Evolutionary conservation across 139 green algal genomes (phyloP).

Genomic region (Ulvella scutata): DNA sequence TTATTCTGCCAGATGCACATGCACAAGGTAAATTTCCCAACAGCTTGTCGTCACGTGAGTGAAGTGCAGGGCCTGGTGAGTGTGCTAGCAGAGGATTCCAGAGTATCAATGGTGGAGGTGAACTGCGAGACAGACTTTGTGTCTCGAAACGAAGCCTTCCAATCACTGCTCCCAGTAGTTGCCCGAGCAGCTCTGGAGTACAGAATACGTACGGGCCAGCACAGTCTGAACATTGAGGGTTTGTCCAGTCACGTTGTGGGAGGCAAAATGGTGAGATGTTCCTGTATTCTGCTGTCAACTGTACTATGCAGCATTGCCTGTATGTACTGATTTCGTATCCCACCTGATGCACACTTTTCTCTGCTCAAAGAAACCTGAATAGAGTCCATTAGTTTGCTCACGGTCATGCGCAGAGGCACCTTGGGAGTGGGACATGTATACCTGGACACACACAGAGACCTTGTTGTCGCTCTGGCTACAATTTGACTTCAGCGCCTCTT

Average conservation of each 20-base stretch:
- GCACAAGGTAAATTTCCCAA: too few relatives aligned
- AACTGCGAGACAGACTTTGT: constrained; percentile 97
- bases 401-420: too few relatives aligned
- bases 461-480: too few relatives aligned
- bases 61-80: constrained; percentile 1
- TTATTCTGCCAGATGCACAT: too few relatives aligned
- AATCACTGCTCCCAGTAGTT: constrained; percentile 38
- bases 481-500: too few relatives aligned
- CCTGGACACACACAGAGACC: too few relatives aligned
- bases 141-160: constrained; percentile 61
- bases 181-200: constrained; percentile 33
- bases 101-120: constrained; percentile 48
- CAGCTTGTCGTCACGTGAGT: too few relatives aligned
- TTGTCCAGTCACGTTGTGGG: constrained; percentile 3
- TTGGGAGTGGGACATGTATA: too few relatives aligned
- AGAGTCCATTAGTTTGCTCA: too few relatives aligned
- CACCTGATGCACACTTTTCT: too few relatives aligned
- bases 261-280: constrained; percentile 6
- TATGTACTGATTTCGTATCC: too few relatives aligned
- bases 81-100: neutral
- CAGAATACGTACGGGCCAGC: neutral
- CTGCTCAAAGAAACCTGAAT: too few relatives aligned
- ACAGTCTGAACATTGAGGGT: neutral
- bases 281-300: constrained; percentile 1
- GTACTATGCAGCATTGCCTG: neutral